A percentile compares a stretch with the other conserved stretches of the same genome.
phyloP scores from a whole-genome alignment of 1,284 basidiomycete species.

The Cryptococcus sp. region DNA sequence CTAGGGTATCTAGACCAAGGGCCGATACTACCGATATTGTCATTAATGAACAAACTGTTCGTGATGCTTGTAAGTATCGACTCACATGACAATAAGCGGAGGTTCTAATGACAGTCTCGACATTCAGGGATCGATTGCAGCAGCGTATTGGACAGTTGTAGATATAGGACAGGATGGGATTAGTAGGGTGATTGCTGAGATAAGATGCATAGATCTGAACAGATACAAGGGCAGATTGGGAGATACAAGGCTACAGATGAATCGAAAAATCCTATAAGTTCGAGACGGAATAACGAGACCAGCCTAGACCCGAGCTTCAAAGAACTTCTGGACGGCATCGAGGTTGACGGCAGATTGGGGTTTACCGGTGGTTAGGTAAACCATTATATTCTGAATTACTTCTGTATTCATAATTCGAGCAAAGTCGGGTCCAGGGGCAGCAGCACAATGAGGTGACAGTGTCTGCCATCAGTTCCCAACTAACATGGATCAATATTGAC shows the following conservation, averaged over 20 bases:
- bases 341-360: conserved; percentile 28
- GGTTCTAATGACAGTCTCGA: conserved; percentile 56
- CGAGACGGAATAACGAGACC: too few relatives aligned
- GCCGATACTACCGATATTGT: conserved; percentile 94
- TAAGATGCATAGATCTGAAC: not conserved
- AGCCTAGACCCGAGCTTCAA: too few relatives aligned
- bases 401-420: conserved; percentile 17
- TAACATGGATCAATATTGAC: not conserved
- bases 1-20: conserved; percentile 85
- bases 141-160: conserved; percentile 59
- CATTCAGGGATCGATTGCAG: conserved; percentile 73
- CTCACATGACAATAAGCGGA: not conserved
- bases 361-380: conserved; percentile 22
- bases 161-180: conserved; percentile 1
- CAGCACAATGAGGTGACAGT: conserved; percentile 17
- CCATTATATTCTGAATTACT: conserved; percentile 20
- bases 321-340: not conserved
- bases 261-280: too few relatives aligned
- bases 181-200: not conserved
- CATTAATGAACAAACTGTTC: conserved; percentile 95
- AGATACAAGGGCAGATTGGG: not conserved
- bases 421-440: conserved; percentile 12
- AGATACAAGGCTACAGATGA: too few relatives aligned
- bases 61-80: conserved; percentile 62
- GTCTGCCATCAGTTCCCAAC: conserved; percentile 4